Conservation (phyloP, 345 rosid species). For the Gossypium longicalyx region DNA sequence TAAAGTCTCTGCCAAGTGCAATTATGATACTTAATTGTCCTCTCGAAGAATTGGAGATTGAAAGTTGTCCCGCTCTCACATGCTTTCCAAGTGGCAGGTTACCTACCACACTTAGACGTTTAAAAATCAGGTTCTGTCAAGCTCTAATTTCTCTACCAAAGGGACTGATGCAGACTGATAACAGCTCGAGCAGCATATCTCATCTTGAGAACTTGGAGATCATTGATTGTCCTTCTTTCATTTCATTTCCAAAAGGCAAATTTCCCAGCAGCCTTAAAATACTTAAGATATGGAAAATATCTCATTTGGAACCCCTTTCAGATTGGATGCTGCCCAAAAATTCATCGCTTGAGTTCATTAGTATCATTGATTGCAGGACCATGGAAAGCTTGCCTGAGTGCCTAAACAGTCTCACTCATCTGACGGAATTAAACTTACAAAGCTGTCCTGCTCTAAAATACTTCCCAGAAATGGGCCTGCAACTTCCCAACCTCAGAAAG, state of each 20-base stretch:
- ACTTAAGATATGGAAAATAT: constrained; percentile 8
- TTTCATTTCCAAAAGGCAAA: constrained; percentile 15
- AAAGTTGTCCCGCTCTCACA: constrained; percentile 5
- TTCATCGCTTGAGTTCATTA: constrained; percentile 14
- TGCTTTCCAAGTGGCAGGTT: constrained; percentile 3
- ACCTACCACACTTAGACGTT: neutral
- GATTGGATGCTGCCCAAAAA: constrained; percentile 13
- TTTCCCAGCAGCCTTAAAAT: constrained; percentile 13
- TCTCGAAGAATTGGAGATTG: constrained; percentile 15
- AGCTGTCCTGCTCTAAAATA: constrained; percentile 13
- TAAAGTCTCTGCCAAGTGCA: neutral
- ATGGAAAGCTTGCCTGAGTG: neutral
- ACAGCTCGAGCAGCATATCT: neutral
- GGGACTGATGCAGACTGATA: constrained; percentile 12
- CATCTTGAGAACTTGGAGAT: constrained; percentile 22
- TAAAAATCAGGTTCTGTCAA: neutral
- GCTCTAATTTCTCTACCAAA: constrained; percentile 10
- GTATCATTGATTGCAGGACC: neutral
- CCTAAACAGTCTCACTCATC: constrained; percentile 8
- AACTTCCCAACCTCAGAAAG: constrained; percentile 12
- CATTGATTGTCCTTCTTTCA: constrained; percentile 21
- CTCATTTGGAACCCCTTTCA: constrained; percentile 2
- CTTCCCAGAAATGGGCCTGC: constrained; percentile 22
- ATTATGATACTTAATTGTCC: constrained; percentile 1
- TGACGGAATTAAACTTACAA: constrained; percentile 8